These are phyloP conservation scores for Paramyrothecium sp. DNA, from an alignment of 2,329 filamentous ascomycete genomes.

Conservation along the genomic window DNA sequence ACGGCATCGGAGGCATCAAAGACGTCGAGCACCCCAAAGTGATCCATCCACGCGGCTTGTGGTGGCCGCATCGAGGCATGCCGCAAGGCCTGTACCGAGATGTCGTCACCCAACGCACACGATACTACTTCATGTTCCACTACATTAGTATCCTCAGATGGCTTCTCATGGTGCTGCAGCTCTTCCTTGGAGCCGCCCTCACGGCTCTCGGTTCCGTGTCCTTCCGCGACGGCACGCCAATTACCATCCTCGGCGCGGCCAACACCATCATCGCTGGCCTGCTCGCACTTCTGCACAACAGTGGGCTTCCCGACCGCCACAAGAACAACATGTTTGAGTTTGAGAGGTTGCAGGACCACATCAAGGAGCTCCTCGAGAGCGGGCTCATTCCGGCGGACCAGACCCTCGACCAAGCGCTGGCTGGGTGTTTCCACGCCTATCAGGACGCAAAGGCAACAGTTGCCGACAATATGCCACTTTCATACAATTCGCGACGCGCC, in stretches of 20 bases:
- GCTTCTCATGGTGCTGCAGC: conserved; percentile 46
- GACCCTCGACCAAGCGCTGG: conserved; percentile 44
- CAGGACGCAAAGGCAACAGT: conserved; percentile 45
- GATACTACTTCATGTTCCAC: conserved; percentile 44
- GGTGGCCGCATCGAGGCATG: conserved; percentile 47
- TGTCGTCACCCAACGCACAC: conserved; percentile 41
- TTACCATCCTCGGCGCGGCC: conserved; percentile 48
- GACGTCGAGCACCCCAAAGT: conserved; percentile 42
- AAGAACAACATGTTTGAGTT: conserved; percentile 49
- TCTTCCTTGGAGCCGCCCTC: conserved; percentile 46
- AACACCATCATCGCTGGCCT: conserved; percentile 49
- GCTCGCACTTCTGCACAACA: conserved; percentile 52
- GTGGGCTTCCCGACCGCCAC: conserved; percentile 51
- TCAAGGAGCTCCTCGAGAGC: conserved; percentile 49
- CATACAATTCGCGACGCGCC: conserved; percentile 29
- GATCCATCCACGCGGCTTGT: conserved; percentile 37
- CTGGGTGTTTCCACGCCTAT: conserved; percentile 45
- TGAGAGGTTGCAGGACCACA: conserved; percentile 45
- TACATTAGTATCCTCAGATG: conserved; percentile 40
- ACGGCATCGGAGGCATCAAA: conserved; percentile 43
- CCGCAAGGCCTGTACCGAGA: conserved; percentile 49
- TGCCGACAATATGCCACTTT: conserved; percentile 44
- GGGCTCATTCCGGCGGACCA: conserved; percentile 40
- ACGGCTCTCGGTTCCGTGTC: conserved; percentile 48
- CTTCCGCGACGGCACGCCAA: conserved; percentile 32